Evolutionary conservation across 139 green algal genomes (phyloP).

Genomic region (Chlorella sp.): DNA sequence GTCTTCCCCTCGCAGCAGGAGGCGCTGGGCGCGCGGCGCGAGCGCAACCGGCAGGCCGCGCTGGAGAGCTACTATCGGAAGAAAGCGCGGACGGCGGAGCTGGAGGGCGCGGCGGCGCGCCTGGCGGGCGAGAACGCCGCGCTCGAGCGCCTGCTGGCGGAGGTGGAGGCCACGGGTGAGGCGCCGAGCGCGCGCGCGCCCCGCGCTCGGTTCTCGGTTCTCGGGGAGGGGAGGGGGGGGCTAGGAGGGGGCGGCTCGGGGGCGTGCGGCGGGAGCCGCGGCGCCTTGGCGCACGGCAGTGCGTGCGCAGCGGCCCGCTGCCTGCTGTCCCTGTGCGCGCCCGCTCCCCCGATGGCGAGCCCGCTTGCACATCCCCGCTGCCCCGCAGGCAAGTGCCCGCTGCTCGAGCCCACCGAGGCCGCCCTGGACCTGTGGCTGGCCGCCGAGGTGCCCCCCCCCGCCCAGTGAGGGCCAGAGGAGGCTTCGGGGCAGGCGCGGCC

Average conservation of each 20-base stretch:
- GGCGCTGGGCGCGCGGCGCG: conserved; percentile 28
- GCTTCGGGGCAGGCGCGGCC: not conserved
- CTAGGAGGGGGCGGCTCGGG: not conserved
- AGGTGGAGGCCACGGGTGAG: conserved; percentile 9
- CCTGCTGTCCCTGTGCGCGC: not conserved
- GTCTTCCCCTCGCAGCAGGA: conserved; percentile 29
- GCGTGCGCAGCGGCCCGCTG: not conserved
- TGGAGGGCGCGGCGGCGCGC: not conserved
- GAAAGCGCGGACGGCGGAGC: conserved; percentile 2
- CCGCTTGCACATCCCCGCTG: not conserved
- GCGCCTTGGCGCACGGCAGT: no score
- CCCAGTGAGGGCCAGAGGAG: not conserved
- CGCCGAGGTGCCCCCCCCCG: not conserved
- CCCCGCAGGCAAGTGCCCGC: conserved; percentile 20
- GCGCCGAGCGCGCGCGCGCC: not conserved
- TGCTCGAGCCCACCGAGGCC: conserved; percentile 18
- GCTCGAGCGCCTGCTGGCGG: conserved; percentile 20
- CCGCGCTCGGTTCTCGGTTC: not conserved
- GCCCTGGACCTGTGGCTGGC: conserved; percentile 34
- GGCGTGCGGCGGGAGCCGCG: not conserved
- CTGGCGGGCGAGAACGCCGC: conserved; percentile 22
- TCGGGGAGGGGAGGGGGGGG: not conserved
- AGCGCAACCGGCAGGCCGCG: conserved; percentile 41
- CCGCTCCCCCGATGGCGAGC: not conserved
- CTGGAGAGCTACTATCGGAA: conserved; percentile 39